Percentiles rank a stretch among this genome's conserved stretches.
Conservation (phyloP, 768 basidiomycete species). For the Russula sp. region DNA sequence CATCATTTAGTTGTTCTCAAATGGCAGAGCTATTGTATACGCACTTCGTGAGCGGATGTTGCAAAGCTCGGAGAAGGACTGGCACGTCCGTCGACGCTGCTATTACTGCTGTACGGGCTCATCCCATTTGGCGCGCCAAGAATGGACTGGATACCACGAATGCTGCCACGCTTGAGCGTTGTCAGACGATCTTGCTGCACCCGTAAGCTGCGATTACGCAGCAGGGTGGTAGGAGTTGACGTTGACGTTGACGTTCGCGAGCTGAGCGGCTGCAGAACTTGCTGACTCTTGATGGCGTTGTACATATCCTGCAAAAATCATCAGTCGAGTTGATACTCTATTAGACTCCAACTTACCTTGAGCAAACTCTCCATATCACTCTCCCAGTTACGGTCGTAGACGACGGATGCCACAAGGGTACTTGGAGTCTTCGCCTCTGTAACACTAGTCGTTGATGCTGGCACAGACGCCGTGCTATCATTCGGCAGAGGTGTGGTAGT, state of each 20-base stretch:
- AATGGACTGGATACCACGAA: slow-evolving; percentile 81
- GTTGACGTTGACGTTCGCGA: slow-evolving; percentile 48
- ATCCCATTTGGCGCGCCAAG: slow-evolving; percentile 53
- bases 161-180: slow-evolving; percentile 84
- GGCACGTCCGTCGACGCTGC: slow-evolving; percentile 78
- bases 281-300: slow-evolving; percentile 80
- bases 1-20: slow-evolving; percentile 10
- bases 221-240: slow-evolving; percentile 44
- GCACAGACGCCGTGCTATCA: slow-evolving; percentile 56
- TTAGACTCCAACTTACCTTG: slow-evolving; percentile 45
- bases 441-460: slow-evolving; percentile 39
- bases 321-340: slow-evolving; percentile 5
- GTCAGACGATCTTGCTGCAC: slow-evolving; percentile 58
- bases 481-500: slow-evolving; percentile 34
- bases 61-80: slow-evolving; percentile 94
- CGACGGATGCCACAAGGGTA: slow-evolving; percentile 30
- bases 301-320: slow-evolving; percentile 76
- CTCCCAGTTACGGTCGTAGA: slow-evolving; percentile 73
- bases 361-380: slow-evolving; percentile 77
- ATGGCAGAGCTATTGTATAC: slow-evolving; percentile 11
- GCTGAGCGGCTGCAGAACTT: slow-evolving; percentile 77
- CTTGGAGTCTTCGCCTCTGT: slow-evolving; percentile 33
- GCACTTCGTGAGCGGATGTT: slow-evolving; percentile 78
- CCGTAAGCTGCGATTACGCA: slow-evolving; percentile 66
- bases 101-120: slow-evolving; percentile 81